A percentile compares a stretch with the other conserved stretches of the same genome.
Evolutionary conservation across 1,139 yeast genomes (phyloP).

Genomic region (Chernovozyma sophiae-reginae): DNA sequence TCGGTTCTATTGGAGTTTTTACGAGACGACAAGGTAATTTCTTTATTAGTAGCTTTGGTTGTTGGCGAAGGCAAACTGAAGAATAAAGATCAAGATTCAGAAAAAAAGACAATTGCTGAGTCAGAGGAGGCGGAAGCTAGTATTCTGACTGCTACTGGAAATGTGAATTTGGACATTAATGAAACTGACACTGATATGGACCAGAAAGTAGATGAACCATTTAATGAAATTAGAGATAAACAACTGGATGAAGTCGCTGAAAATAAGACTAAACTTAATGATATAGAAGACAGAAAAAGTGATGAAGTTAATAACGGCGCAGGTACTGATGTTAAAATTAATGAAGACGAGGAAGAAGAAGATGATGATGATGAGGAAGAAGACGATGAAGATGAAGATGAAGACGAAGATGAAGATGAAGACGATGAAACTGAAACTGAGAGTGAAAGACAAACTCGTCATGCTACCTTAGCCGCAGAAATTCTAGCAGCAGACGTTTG

Average conservation of each 20-base stretch:
- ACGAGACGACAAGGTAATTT: conserved; percentile 67
- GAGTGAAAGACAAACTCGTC: conserved; percentile 57
- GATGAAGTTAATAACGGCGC: conserved; percentile 6
- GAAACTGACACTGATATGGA: conserved; percentile 1
- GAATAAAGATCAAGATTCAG: conserved; percentile 7
- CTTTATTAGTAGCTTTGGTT: conserved; percentile 63
- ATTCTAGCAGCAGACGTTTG: conserved; percentile 89
- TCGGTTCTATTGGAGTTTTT: conserved; percentile 76
- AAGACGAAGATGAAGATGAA: conserved; percentile 17
- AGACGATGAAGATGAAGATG: conserved; percentile 11
- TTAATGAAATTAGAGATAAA: conserved; percentile 1
- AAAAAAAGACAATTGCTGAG: conserved; percentile 4
- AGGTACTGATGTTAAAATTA: conserved; percentile 11
- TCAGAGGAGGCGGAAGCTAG: conserved; percentile 5
- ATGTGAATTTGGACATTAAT: background rate
- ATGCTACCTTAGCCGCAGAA: conserved; percentile 89
- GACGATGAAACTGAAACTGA: conserved; percentile 31
- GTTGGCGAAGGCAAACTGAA: conserved; percentile 37
- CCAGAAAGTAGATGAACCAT: background rate
- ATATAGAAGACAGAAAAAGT: conserved; percentile 14
- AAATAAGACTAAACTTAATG: conserved; percentile 27
- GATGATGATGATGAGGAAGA: conserved; percentile 11
- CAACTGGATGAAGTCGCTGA: conserved; percentile 14
- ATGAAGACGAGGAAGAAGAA: conserved; percentile 13
- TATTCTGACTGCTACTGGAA: background rate